Evolutionary conservation across 371 early-diverging fungal species (phyloP).

Genomic region (Choanephora cucurbitarum): DNA sequence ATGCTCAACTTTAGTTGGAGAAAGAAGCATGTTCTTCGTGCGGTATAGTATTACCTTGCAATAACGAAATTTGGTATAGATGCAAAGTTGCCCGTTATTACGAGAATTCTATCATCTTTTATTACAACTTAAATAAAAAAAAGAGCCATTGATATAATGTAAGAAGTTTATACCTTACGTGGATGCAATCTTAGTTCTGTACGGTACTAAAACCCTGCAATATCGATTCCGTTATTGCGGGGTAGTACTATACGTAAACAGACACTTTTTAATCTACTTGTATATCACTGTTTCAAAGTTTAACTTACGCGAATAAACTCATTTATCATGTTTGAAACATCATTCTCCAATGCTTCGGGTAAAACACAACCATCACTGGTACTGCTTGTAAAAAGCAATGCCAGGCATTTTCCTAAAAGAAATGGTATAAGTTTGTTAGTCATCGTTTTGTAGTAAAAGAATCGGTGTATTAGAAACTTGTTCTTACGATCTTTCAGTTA

Average conservation of each 20-base stretch:
- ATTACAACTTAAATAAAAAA: no score
- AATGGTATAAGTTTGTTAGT: constrained; percentile 13
- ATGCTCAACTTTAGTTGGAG: constrained; percentile 24
- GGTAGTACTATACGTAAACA: no score
- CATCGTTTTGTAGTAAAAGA: constrained; percentile 15
- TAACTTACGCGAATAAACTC: constrained; percentile 20
- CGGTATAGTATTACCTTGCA: constrained; percentile 18
- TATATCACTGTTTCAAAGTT: constrained; percentile 17
- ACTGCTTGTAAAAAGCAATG: constrained; percentile 15
- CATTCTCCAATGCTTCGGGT: constrained; percentile 21
- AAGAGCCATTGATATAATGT: no score
- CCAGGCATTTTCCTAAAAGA: constrained; percentile 15
- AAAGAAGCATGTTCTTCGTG: constrained; percentile 24
- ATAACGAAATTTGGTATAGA: no score
- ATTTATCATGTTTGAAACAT: constrained; percentile 19
- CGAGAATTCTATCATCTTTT: no score
- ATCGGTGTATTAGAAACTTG: no score
- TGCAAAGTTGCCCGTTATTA: no score
- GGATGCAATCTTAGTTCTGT: no score
- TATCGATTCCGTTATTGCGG: no score
- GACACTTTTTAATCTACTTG: constrained; percentile 15
- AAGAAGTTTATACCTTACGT: no score
- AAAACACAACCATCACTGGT: constrained; percentile 13
- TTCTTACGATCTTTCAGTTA: constrained; percentile 14
- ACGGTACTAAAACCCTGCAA: no score